Evolutionary conservation across 495 filamentous ascomycete genomes (phyloP), one percentile per base, ranked within the genome.

Genomic region (Penicillium angulare): DNA sequence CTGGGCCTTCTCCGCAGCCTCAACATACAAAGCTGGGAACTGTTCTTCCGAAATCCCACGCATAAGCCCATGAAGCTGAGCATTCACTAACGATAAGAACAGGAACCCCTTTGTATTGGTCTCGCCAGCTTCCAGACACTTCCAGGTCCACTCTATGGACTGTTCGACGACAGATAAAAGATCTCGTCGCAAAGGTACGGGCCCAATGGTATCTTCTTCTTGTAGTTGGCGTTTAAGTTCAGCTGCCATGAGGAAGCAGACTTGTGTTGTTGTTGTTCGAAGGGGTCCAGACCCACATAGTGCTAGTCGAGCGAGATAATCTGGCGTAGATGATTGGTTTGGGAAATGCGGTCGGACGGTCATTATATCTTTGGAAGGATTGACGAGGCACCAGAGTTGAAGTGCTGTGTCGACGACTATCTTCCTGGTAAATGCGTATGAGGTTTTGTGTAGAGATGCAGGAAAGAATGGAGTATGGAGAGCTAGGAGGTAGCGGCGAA

Each of bases 91-190:
- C 3, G 51, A 48, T 0, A 63, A 53, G 21, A 83, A 60, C 21
- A 86, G 33, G 35, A 77, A 77, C 1, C 74, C 78, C 50, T 84
- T 85, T n/a, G 78, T 65, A 52, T 82, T 84, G 0, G 75, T 81
- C 59, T 83, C 77, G 3, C 81, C 82, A 2, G 65, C 67, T 32
- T 69, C 38, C 3, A 84, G 68, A 26, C 61, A 65, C 8, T 50
- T 49, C 57, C 77, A 59, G 0, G 45, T 26, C 75, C 75, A 83
- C 4, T 43, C 43, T 32, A 69, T 71, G 0, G 74, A 70, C 21
- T 83, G 73, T 0, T 72, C 59, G 3, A 84, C 7, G 3, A 79
- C 64, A 2, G 63, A 45, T 2, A 83, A 48, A 17, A 85, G 53
- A 49, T 84, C 79, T 0, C 63, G 63, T 9, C 80, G 71, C 0